Evolutionary conservation across 2,329 filamentous ascomycete species (phyloP), one percentile per base, ranked within the genome.

Genomic region (Colletotrichum filicis): DNA sequence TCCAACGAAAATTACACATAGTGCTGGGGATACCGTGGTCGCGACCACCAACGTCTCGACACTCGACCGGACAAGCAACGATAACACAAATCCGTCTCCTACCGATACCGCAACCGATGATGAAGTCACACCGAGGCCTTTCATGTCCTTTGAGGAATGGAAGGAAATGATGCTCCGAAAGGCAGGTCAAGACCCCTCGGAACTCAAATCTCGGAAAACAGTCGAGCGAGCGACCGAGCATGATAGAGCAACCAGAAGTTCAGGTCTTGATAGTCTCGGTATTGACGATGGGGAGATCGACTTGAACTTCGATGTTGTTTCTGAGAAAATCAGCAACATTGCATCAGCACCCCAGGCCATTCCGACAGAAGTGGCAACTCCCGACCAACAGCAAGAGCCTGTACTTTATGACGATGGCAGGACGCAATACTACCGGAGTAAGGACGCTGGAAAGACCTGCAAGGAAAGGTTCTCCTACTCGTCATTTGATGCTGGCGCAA

Each of bases 91-190:
- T 8, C 19, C 30, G 16, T 16, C 65, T 19, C 30, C 35, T 8
- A 57, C 46, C 4, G 35, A 60, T 22, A 35, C 26, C 7, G 24
- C n/a, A 5, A 52, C n/a, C 22, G 62, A 75, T 24, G 75, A 77
- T 32, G 60, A 62, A 57, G 73, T 72, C 58, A 71, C 60, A 26
- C 72, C 61, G 2, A 82, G 82, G 60, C 92, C 95, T 7, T 98
- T 98, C 81, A 91, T 98, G 78, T 98, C 97, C 0, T 99, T 99
- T 78, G 97, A 98, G 80, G 96, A 98, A 78, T 99, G 97, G 97
- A 98, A 98, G 84, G 94, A 93, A 79, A 93, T 95, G 86, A 98
- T 97, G 84, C 85, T 98, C 22, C 94, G 92, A 64, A 94, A 95
- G 79, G 92, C 91, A 4, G 96, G 95, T 14, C 96, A 98, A 79